phyloP scores from a whole-genome alignment of 1,284 basidiomycete species.

The Melampsora larici-populina region DNA sequence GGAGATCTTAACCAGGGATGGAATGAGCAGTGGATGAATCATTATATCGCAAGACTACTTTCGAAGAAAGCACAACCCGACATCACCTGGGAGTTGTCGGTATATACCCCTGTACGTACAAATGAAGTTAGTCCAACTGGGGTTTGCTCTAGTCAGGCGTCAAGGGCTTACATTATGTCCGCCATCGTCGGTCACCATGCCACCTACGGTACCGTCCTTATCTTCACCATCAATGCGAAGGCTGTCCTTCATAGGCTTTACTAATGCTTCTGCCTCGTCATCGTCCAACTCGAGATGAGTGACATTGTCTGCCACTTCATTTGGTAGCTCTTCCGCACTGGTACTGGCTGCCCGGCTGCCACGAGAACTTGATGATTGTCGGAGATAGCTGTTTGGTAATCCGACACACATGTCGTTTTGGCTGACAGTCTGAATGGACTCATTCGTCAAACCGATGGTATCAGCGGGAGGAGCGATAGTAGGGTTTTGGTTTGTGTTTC shows the following conservation, averaged over 20 bases:
- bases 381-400: slow-evolving; percentile 18
- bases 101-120: slow-evolving; percentile 25
- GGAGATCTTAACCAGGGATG: too few relatives aligned
- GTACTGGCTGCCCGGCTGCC: slow-evolving; percentile 24
- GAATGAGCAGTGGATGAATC: too few relatives aligned
- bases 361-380: neutral
- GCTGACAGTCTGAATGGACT: neutral
- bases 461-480: slow-evolving; percentile 13
- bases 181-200: slow-evolving; percentile 36
- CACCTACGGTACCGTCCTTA: slow-evolving; percentile 37
- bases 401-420: slow-evolving; percentile 27
- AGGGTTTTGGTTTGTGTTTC: neutral
- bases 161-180: slow-evolving; percentile 37
- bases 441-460: slow-evolving; percentile 31
- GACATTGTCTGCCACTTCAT: neutral
- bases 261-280: slow-evolving; percentile 13
- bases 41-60: too few relatives aligned
- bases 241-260: slow-evolving; percentile 35
- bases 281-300: neutral
- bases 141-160: neutral
- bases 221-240: slow-evolving; percentile 21
- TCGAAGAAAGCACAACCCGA: neutral
- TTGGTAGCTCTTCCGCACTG: slow-evolving; percentile 6
- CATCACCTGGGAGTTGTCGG: slow-evolving; percentile 10
- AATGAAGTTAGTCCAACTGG: neutral